These are phyloP conservation scores for Mallotus repandus DNA, from an alignment of 441 rosid genomes.

Conservation along the genomic window DNA sequence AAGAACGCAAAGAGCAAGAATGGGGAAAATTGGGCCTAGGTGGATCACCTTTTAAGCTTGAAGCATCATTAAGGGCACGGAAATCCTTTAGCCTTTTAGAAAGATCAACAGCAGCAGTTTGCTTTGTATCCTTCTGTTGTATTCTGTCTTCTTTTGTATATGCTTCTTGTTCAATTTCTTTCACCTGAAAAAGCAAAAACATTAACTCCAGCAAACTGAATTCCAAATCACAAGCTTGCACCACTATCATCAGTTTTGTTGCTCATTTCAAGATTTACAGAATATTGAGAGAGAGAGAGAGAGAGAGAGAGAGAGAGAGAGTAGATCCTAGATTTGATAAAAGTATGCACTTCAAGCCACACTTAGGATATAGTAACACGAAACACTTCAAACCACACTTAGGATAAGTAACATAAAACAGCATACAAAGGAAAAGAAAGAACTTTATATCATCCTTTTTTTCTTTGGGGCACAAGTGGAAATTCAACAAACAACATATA, in stretches of 20 bases:
- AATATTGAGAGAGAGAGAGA: no score
- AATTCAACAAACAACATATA: neutral
- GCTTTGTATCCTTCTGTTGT: conserved; percentile 55
- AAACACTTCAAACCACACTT: neutral
- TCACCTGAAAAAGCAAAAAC: conserved; percentile 45
- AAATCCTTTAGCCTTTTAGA: conserved; percentile 76
- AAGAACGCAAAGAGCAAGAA: neutral
- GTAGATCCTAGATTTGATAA: neutral
- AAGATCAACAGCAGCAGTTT: conserved; percentile 74
- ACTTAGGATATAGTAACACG: neutral
- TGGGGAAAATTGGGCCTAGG: neutral
- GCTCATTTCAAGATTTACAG: neutral
- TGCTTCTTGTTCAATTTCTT: conserved; percentile 77
- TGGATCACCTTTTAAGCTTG: conserved; percentile 64
- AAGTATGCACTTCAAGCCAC: neutral
- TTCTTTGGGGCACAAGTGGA: neutral
- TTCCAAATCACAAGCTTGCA: neutral
- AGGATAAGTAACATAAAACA: no score
- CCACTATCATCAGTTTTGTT: neutral
- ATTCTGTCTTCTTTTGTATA: conserved; percentile 45
- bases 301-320: no score
- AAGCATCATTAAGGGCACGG: conserved; percentile 55
- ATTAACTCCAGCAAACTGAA: neutral
- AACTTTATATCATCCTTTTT: neutral
- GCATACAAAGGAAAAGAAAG: neutral